These are phyloP conservation scores for Amborella trichopoda DNA, from an alignment of 164 flowering plant species.

Conservation along the genomic window DNA sequence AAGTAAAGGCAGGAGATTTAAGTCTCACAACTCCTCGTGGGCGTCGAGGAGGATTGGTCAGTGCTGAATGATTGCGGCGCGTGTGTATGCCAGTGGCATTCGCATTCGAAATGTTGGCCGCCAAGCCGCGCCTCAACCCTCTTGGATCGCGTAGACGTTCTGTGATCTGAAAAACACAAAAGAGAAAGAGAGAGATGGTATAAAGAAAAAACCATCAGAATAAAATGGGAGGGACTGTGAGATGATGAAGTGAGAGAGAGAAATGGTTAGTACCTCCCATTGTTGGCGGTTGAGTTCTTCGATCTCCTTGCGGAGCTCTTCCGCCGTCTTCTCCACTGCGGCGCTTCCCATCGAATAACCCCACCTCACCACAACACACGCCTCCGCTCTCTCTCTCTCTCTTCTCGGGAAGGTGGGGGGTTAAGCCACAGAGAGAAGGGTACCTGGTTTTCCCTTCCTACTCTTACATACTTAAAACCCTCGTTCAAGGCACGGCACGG, in stretches of 20 bases:
- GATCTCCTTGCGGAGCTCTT: conserved; percentile 84
- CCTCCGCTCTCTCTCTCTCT: no score
- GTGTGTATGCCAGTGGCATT: no score
- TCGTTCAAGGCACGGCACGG: no score
- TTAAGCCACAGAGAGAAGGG: no score
- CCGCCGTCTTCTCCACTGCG: conserved; percentile 65
- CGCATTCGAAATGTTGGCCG: no score
- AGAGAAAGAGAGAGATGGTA: neutral
- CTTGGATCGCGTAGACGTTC: conserved; percentile 90
- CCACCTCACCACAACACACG: no score
- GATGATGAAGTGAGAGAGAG: conserved; percentile 1
- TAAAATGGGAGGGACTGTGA: no score
- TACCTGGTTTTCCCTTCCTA: no score
- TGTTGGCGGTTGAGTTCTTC: conserved; percentile 87
- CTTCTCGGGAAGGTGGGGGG: no score
- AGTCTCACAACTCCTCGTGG: conserved; percentile 58
- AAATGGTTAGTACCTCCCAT: conserved; percentile 60
- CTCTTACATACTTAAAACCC: no score
- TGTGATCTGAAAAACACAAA: conserved; percentile 39
- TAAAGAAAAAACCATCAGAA: neutral
- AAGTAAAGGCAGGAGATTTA: conserved; percentile 14
- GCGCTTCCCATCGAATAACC: conserved; percentile 31
- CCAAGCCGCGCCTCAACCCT: conserved; percentile 65
- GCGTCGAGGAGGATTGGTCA: conserved; percentile 27
- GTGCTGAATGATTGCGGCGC: no score